Base-by-base conservation (phyloP, 1,139 yeast genomes). In the Geotrichum candidum region DNA sequence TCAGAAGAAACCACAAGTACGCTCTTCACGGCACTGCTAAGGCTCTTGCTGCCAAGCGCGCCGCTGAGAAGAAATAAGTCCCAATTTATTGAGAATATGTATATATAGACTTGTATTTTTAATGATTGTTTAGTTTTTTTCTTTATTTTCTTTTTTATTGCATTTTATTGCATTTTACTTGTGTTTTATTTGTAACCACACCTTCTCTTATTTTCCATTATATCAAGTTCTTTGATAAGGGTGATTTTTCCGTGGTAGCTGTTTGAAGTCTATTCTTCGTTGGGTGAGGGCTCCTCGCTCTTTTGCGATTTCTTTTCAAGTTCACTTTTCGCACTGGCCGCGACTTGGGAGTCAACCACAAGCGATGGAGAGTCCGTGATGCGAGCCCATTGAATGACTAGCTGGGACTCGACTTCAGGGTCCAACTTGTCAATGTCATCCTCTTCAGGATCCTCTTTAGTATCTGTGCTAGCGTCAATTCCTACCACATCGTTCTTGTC, bases 1-100 rank as follows among this genome's bases (percentile, higher is more conserved):
- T 94, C 96, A 87, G 86, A 80, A 90, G 98, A 86, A 94, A 94
- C 96, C 98, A 92, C 94, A 91, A 52, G 50, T 55, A 55, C 53
- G 58, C 58, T 48, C 58, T 55, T 55, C 58, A 55, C 58, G 58
- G 58, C 13, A 55, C 58, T 31, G 53, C 27, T 29, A 55, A 55
- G 58, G 58, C 53, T 22, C 58, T 55, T 55, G 58, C 58, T 31
- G 58, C 58, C 25, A 51, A 31, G 22, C 58, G 58, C 23, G 58
- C 57, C 29, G 52, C 23, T 6, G 57, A 31, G n/a, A 55, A 55
- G 46, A 41, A 41, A 41, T 41, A 41, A 41, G 48, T 41, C 48
- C n/a, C 3, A 41, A 41, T 41, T 41, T 41, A 41, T 41, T 41
- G 48, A 41, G 48, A 41, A 41, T 41, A 41, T n/a, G 48, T 41